A percentile compares a stretch with the other conserved stretches of the same genome.
These are phyloP conservation scores for Erysimum pusillum DNA, from an alignment of 441 rosid genomes.

Conservation along the genomic window DNA sequence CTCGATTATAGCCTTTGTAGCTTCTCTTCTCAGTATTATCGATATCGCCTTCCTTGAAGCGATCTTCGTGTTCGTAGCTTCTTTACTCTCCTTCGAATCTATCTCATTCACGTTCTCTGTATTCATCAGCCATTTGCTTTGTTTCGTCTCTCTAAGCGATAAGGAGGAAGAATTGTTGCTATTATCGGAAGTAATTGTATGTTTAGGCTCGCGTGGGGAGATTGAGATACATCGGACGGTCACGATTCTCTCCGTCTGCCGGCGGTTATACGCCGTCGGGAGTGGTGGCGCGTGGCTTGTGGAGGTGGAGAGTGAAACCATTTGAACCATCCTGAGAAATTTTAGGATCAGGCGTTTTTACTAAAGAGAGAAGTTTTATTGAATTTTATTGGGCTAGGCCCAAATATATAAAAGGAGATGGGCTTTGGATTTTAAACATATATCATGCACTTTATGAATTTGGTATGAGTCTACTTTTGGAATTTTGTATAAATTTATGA, in stretches of 20 bases:
- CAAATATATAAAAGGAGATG: neutral
- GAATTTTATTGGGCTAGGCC: constrained; percentile 28
- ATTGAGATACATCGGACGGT: constrained; percentile 26
- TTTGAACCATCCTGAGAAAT: constrained; percentile 32
- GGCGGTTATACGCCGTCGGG: constrained; percentile 47
- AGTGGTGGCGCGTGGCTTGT: constrained; percentile 43
- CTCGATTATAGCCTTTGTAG: constrained; percentile 78
- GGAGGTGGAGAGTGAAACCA: constrained; percentile 56
- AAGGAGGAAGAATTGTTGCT: constrained; percentile 20
- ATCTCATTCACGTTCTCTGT: constrained; percentile 54
- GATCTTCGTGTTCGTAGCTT: constrained; percentile 63
- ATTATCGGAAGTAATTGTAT: neutral
- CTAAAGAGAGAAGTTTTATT: neutral
- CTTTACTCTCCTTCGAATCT: constrained; percentile 61
- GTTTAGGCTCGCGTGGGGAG: constrained; percentile 39
- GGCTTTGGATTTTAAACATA: no score
- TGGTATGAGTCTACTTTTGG: no score
- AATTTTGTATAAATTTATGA: no score
- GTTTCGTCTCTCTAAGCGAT: constrained; percentile 39
- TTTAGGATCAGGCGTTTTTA: constrained; percentile 17
- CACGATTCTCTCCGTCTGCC: neutral
- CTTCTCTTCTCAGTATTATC: constrained; percentile 77
- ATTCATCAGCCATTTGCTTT: constrained; percentile 47
- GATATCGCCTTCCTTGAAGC: constrained; percentile 89
- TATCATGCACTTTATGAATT: no score